Percentiles rank a stretch among this genome's conserved stretches.
Evolutionary conservation across 2,329 filamentous ascomycete genomes (phyloP).

Genomic region (Capronia epimyces): DNA sequence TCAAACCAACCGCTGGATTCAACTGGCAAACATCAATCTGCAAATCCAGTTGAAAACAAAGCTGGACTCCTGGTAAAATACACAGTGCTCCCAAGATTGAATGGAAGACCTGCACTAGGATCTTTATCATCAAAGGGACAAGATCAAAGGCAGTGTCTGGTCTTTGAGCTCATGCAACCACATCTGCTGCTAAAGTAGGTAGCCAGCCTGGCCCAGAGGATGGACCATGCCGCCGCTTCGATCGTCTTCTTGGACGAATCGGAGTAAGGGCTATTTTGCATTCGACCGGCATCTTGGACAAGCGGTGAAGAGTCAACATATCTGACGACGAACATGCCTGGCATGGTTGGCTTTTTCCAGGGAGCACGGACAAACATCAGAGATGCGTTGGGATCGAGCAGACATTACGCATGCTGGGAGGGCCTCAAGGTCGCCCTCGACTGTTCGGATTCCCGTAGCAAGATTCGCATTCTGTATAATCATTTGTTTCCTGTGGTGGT

Average conservation of each 20-base stretch:
- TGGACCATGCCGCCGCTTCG: constrained; percentile 11
- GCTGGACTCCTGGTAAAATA: constrained; percentile 3
- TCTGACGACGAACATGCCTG: constrained; percentile 13
- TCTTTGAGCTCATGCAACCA: constrained; percentile 15
- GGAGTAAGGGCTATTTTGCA: constrained; percentile 7
- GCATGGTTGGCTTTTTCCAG: background rate
- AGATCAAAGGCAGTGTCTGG: background rate
- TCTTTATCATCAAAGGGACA: constrained; percentile 1
- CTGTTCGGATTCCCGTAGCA: no score
- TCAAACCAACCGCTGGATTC: constrained; percentile 11
- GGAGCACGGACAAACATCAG: background rate
- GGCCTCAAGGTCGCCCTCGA: no score
- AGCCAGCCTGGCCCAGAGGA: constrained; percentile 15
- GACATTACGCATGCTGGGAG: no score
- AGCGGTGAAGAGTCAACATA: constrained; percentile 20
- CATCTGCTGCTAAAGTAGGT: constrained; percentile 12
- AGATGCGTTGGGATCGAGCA: no score
- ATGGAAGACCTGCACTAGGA: background rate
- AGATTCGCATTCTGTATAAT: background rate
- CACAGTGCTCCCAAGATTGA: background rate
- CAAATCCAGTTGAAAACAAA: constrained; percentile 9
- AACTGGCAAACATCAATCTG: constrained; percentile 16
- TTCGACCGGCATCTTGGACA: constrained; percentile 9
- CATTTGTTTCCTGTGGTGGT: background rate
- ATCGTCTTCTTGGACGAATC: constrained; percentile 17